These are phyloP conservation scores for Manihot esculenta DNA, from an alignment of 441 rosid species.

Conservation along the genomic window DNA sequence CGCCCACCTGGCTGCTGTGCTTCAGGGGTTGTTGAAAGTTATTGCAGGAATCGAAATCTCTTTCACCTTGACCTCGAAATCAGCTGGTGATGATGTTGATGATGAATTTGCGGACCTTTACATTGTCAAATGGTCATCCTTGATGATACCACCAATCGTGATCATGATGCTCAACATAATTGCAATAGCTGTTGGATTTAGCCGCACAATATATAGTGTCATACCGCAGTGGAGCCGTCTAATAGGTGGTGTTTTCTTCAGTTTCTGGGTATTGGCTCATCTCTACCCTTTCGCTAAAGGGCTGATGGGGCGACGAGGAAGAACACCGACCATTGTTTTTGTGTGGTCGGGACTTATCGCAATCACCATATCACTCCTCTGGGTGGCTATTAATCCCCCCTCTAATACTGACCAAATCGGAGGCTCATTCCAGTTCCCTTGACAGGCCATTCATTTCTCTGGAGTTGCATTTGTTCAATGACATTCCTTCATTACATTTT, in stretches of 20 bases:
- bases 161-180: constrained; percentile 87
- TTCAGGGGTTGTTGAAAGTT: constrained; percentile 81
- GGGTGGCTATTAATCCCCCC: constrained; percentile 91
- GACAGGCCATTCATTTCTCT: constrained; percentile 31
- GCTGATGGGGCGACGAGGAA: constrained; percentile 90
- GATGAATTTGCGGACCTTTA: constrained; percentile 87
- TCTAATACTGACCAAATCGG: constrained; percentile 70
- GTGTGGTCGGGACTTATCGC: constrained; percentile 94
- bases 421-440: constrained; percentile 89
- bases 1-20: constrained; percentile 86
- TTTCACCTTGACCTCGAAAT: constrained; percentile 84
- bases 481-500: constrained; percentile 40
- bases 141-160: constrained; percentile 83
- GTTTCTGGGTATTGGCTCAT: constrained; percentile 94
- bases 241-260: constrained; percentile 86
- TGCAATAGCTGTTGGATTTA: constrained; percentile 83
- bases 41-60: constrained; percentile 84
- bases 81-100: constrained; percentile 75
- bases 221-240: constrained; percentile 83
- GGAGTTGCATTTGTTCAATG: constrained; percentile 15
- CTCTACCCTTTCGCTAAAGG: constrained; percentile 91
- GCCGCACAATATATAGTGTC: constrained; percentile 77
- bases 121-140: constrained; percentile 67
- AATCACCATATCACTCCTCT: constrained; percentile 89
- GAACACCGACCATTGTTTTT: constrained; percentile 89